A percentile compares a stretch with the other conserved stretches of the same genome.
These are phyloP conservation scores for Fusarium longipes DNA, from an alignment of 2,329 filamentous ascomycete species.

Conservation along the genomic window DNA sequence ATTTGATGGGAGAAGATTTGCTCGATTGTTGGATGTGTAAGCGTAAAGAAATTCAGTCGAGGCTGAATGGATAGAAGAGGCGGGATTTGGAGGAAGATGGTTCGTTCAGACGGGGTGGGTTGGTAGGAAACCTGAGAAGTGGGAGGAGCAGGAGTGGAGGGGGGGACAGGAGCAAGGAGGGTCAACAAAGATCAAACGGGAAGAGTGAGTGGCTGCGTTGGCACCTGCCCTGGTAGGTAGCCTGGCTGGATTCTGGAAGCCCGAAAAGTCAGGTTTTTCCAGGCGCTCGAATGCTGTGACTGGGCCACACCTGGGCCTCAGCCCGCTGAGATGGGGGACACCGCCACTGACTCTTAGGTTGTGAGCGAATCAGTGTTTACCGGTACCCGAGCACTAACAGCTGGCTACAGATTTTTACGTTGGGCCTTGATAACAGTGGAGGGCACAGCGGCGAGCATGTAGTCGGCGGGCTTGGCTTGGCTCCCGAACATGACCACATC, in stretches of 20 bases:
- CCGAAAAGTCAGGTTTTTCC: slow-evolving; percentile 51
- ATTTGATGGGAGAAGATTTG: slow-evolving; percentile 14
- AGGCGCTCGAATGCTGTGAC: slow-evolving; percentile 28
- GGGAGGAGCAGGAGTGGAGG: slow-evolving; percentile 4
- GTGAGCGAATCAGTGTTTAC: slow-evolving; percentile 34
- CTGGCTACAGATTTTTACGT: slow-evolving; percentile 26
- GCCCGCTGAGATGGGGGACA: slow-evolving; percentile 33
- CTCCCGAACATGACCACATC: slow-evolving; percentile 23
- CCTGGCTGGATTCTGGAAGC: slow-evolving; percentile 35
- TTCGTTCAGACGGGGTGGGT: slow-evolving; percentile 46
- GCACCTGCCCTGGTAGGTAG: slow-evolving; percentile 22
- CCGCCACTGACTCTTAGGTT: slow-evolving; percentile 40
- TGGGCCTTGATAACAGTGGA: slow-evolving; percentile 40
- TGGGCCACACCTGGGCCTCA: slow-evolving; percentile 31
- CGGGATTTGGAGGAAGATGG: slow-evolving; percentile 46
- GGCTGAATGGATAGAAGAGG: slow-evolving; percentile 44
- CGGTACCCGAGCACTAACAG: slow-evolving; percentile 47
- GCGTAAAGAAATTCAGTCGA: slow-evolving; percentile 44
- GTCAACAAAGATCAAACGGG: slow-evolving; percentile 45
- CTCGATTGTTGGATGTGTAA: slow-evolving; percentile 27
- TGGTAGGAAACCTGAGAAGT: slow-evolving; percentile 20
- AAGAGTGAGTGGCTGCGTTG: slow-evolving; percentile 37
- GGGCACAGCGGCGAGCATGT: slow-evolving; percentile 4
- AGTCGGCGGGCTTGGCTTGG: slow-evolving; percentile 8
- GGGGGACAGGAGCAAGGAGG: slow-evolving; percentile 37